Evolutionary conservation across 2,329 filamentous ascomycete species (phyloP).

Genomic region (Nemania abortiva): DNA sequence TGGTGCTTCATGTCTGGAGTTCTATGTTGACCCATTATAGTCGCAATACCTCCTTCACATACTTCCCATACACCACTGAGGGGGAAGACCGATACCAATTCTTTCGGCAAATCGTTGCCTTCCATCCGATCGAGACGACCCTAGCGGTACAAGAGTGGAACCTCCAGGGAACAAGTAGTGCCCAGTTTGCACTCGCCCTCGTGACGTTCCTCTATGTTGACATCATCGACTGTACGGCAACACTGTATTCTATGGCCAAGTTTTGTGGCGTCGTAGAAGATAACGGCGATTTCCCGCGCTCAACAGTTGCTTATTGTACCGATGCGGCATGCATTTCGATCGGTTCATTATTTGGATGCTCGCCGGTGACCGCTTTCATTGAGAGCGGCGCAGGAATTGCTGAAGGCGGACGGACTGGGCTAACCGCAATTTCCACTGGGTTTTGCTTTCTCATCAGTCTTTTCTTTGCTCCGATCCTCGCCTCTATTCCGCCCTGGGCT

Average conservation of each 20-base stretch:
- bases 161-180: constrained; percentile 63
- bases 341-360: constrained; percentile 75
- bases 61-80: constrained; percentile 75
- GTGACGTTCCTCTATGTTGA: constrained; percentile 85
- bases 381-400: constrained; percentile 82
- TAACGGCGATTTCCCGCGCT: constrained; percentile 86
- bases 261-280: constrained; percentile 76
- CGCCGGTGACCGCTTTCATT: constrained; percentile 80
- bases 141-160: constrained; percentile 76
- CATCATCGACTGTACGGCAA: constrained; percentile 82
- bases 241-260: constrained; percentile 83
- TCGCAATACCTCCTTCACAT: constrained; percentile 76
- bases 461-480: constrained; percentile 82
- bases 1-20: constrained; percentile 5
- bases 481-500: constrained; percentile 82
- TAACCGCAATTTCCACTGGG: constrained; percentile 77
- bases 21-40: constrained; percentile 52
- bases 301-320: constrained; percentile 80
- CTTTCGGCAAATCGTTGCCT: constrained; percentile 78
- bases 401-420: constrained; percentile 78
- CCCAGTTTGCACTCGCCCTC: constrained; percentile 76
- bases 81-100: constrained; percentile 76
- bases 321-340: constrained; percentile 80
- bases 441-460: constrained; percentile 77
- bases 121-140: constrained; percentile 75